These are phyloP conservation scores for Ambrosiella xylebori DNA, from an alignment of 2,329 filamentous ascomycete species.

Conservation along the genomic window DNA sequence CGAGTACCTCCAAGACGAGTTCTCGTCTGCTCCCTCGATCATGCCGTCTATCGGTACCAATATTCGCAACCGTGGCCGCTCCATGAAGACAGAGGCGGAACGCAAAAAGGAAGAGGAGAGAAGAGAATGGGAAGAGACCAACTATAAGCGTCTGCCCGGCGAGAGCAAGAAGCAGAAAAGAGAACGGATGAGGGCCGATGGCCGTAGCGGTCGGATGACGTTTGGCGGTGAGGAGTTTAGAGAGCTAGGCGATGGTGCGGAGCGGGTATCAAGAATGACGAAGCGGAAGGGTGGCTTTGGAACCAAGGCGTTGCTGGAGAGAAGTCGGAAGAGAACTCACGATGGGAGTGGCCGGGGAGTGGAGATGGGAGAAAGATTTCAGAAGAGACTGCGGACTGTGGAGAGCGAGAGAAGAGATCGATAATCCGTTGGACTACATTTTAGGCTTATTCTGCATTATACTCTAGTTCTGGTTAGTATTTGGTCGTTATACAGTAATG, in stretches of 20 bases:
- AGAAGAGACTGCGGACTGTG: constrained; percentile 46
- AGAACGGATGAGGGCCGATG: constrained; percentile 33
- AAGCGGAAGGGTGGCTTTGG: constrained; percentile 44
- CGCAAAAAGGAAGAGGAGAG: constrained; percentile 63
- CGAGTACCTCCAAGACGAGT: constrained; percentile 74
- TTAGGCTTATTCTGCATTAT: neutral
- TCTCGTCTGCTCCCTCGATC: constrained; percentile 64
- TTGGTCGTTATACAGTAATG: neutral
- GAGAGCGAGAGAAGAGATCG: constrained; percentile 28
- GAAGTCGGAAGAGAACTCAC: constrained; percentile 64
- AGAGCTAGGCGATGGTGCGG: constrained; percentile 65
- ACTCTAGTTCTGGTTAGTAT: neutral
- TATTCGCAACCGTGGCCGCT: constrained; percentile 61
- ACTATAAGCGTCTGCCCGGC: constrained; percentile 74
- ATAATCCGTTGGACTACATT: constrained; percentile 10
- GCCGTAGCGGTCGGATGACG: constrained; percentile 36
- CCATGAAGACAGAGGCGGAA: constrained; percentile 60
- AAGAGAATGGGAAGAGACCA: constrained; percentile 75
- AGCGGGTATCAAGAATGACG: constrained; percentile 72
- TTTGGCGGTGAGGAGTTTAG: constrained; percentile 89
- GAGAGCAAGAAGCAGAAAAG: constrained; percentile 76
- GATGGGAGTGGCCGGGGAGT: constrained; percentile 41
- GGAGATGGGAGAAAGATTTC: constrained; percentile 57
- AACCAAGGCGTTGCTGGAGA: constrained; percentile 51
- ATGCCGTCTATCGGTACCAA: constrained; percentile 86